Conservation (phyloP, 257 asterid species). For the Verbascum thapsus region DNA sequence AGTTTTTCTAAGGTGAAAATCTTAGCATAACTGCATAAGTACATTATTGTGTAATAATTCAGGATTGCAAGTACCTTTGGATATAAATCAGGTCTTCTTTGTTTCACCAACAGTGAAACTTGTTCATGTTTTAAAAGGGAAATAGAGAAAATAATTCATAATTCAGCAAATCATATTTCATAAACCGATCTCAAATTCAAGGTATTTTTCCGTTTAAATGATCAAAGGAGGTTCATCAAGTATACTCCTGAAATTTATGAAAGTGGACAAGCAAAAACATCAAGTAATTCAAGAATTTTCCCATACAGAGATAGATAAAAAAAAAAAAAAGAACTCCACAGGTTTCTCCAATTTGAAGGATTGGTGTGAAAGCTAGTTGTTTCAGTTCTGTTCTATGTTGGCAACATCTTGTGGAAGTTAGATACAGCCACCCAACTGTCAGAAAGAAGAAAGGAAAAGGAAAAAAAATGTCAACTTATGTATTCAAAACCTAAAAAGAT, state of each 20-base stretch:
- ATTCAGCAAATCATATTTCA: background rate
- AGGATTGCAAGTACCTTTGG: background rate
- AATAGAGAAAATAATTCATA: too few species aligned
- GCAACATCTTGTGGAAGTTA: slow-evolving; percentile 27
- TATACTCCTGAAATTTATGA: slow-evolving; percentile 30
- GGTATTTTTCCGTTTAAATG: background rate
- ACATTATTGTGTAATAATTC: background rate
- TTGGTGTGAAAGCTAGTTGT: slow-evolving; percentile 12
- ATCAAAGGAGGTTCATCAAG: background rate
- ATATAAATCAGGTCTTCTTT: background rate
- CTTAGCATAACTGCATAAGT: background rate
- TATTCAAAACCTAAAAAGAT: background rate
- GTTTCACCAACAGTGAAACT: background rate
- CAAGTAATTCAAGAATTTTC: slow-evolving; percentile 2
- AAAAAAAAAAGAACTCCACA: slow-evolving; percentile 1
- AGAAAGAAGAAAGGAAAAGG: slow-evolving; percentile 2
- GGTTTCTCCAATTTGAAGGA: slow-evolving; percentile 5
- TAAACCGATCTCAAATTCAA: background rate
- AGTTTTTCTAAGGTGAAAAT: background rate
- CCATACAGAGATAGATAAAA: too few species aligned
- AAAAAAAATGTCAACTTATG: background rate
- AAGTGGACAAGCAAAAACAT: slow-evolving; percentile 14
- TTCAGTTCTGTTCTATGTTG: background rate
- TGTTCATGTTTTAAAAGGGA: background rate
- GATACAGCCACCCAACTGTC: slow-evolving; percentile 62